Base-by-base conservation (phyloP, 257 asterid genomes). In the Eucommia ulmoides region DNA sequence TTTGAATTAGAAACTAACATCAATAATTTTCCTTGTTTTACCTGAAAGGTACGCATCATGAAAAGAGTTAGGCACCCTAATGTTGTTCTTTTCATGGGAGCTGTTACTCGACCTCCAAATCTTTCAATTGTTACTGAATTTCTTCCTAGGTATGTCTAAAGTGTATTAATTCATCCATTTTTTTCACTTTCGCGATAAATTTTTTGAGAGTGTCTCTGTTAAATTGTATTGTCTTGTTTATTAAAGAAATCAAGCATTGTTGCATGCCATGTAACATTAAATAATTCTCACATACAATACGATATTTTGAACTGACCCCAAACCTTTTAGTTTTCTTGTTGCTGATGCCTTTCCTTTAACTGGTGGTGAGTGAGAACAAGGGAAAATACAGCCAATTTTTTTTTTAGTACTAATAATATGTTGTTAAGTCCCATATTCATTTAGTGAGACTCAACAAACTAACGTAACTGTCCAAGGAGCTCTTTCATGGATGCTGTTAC, bases 1-100 rank as follows among this genome's bases (percentile, higher is more conserved):
- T 2, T 16, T 42, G 19, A 35, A 35, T 6, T 35, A 35, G 23
- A 53, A 51, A 22, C 50, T 72, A 63, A 62, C 54, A 19, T 33
- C 47, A 24, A 53, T 63, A 12, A 21, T 51, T 18, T 61, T 22
- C 21, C 53, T 62, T 69, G 51, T 54, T 33, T 59, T 57, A 17
- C 53, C 66, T 72, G 70, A 76, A 56, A 88, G 97, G 82, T 88
- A 41, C 72, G 81, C 45, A 81, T 88, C 69, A 88, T 88, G 97
- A 88, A 62, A 69, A 79, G 73, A 61, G 72, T 84, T 62, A 81
- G 97, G 56, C 97, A 88, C 70, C 97, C 97, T 44, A 88, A 81
- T 55, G 92, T 84, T 56, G 95, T 88, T 63, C 92, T 88, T 56
- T 88, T 88, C 76, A 88, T 88, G 97, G 97, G 97, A 73, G 95